Evolutionary conservation across 805 yeast species (phyloP), one percentile per base, ranked within the genome.

Genomic region (Wickerhamomyces bovis): DNA sequence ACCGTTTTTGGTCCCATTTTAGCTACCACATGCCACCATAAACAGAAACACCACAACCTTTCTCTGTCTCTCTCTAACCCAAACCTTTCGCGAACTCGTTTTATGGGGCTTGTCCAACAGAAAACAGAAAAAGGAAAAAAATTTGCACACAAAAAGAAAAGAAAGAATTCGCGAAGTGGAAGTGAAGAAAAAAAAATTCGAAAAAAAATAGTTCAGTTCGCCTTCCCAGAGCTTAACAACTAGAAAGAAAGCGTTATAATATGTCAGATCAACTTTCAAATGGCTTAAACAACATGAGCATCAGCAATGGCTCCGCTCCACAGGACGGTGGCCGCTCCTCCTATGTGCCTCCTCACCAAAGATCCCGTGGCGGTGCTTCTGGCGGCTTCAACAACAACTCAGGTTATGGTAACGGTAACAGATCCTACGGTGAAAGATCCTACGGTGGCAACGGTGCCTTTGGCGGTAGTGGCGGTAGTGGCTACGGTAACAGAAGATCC

Each of bases 261-360:
- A 76, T 63, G 85, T 67, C 83, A 60, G 81, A 80, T 63, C 57
- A 50, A 36, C 64, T 80, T 63, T 70, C 78, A 56, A 71, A 75
- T 64, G 73, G 76, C 61, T 69, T 80, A 75, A 73, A 74, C 66
- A 73, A 78, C 61, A 72, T 80, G 57, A 75, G 72, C 60, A 73
- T 80, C 52, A 65, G 68, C 58, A 73, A 64, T 46, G 63, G 58
- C 49, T 64, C 36, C 22, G 41, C 44, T 44, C 52, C 53, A 59
- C 57, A 38, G 23, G 49, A 28, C 30, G 52, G 50, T 39, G 53
- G 60, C 44, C 56, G 65, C 38, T 53, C 62, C 16, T 67, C 73
- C 35, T 78, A 79, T 64, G 80, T 77, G 38, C 84, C 83, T 41
- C 84, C 84, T 53, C 83, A 78, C 62, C 63, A 62, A 45, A 66